Evolutionary conservation across 2,329 filamentous ascomycete species (phyloP).

Genomic region (Sarocladium kiliense): DNA sequence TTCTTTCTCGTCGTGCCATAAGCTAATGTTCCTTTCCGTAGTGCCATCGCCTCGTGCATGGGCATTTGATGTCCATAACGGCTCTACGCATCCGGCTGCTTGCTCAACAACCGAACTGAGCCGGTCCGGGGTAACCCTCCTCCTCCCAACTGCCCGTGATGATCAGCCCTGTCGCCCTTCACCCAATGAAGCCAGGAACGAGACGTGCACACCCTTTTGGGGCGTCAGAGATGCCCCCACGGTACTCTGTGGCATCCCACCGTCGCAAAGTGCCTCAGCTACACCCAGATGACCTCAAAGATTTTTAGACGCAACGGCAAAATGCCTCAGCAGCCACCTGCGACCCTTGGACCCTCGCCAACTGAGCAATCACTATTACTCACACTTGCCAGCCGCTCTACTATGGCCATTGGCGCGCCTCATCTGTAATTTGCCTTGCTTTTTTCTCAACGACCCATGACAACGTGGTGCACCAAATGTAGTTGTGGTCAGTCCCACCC

Average conservation of each 20-base stretch:
- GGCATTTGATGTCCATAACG: background rate
- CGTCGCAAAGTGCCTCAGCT: conserved; percentile 7
- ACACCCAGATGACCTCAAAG: conserved; percentile 6
- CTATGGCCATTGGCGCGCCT: conserved; percentile 1
- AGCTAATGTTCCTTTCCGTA: background rate
- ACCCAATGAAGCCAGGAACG: background rate
- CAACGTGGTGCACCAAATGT: conserved; percentile 8
- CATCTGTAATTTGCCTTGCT: background rate
- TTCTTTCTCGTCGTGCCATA: background rate
- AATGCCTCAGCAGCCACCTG: conserved; percentile 5
- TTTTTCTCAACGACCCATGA: background rate
- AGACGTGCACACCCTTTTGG: background rate
- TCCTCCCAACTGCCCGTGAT: background rate
- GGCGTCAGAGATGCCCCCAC: background rate
- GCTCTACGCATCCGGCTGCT: conserved; percentile 1
- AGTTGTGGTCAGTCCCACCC: conserved; percentile 6
- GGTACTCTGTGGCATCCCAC: background rate
- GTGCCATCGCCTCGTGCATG: background rate
- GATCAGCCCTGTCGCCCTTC: background rate
- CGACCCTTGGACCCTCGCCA: background rate
- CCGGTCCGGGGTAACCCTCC: conserved; percentile 1
- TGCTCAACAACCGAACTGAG: background rate
- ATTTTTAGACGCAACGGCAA: conserved; percentile 4
- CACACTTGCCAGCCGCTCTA: background rate
- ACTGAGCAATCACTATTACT: conserved; percentile 5